Percentiles rank a stretch among this genome's conserved stretches.
phyloP scores from a whole-genome alignment of 1,139 yeast genomes.

The Nakaseomyces delphensis region DNA sequence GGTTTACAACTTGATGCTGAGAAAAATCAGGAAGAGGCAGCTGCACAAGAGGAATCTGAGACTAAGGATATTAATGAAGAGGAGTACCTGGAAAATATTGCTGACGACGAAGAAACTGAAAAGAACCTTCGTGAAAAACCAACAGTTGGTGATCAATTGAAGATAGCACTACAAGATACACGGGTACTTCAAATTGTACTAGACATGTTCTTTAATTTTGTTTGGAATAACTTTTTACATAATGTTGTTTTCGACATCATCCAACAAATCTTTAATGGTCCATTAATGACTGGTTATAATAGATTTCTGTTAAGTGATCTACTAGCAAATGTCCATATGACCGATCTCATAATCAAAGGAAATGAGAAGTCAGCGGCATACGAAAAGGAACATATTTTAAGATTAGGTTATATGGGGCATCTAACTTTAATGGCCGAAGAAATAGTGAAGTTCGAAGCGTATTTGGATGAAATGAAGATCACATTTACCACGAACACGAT shows the following conservation, averaged over 20 bases:
- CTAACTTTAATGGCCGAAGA: constrained; percentile 92
- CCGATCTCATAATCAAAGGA: constrained; percentile 78
- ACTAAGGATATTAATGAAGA: constrained; percentile 13
- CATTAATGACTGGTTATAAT: constrained; percentile 83
- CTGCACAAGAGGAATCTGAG: constrained; percentile 1
- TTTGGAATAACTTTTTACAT: constrained; percentile 96
- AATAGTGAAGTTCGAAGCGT: constrained; percentile 71
- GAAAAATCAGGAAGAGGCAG: constrained; percentile 11
- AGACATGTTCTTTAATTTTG: constrained; percentile 83
- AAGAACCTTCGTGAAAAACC: constrained; percentile 44
- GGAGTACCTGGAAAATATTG: constrained; percentile 20
- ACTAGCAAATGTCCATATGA: constrained; percentile 69
- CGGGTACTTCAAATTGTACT: constrained; percentile 69
- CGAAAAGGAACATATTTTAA: constrained; percentile 47
- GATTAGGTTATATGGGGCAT: constrained; percentile 97
- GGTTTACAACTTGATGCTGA: constrained; percentile 7
- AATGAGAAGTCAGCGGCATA: constrained; percentile 66
- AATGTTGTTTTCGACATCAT: constrained; percentile 96
- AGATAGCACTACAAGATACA: constrained; percentile 77
- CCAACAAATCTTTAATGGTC: constrained; percentile 91
- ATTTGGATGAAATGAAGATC: constrained; percentile 32
- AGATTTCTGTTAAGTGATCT: constrained; percentile 78
- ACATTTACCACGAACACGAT: constrained; percentile 27
- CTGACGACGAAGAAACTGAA: constrained; percentile 24
- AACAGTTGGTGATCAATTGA: constrained; percentile 82